phyloP scores from a whole-genome alignment of 495 filamentous ascomycete species.

The Aspergillus conjunctus region DNA sequence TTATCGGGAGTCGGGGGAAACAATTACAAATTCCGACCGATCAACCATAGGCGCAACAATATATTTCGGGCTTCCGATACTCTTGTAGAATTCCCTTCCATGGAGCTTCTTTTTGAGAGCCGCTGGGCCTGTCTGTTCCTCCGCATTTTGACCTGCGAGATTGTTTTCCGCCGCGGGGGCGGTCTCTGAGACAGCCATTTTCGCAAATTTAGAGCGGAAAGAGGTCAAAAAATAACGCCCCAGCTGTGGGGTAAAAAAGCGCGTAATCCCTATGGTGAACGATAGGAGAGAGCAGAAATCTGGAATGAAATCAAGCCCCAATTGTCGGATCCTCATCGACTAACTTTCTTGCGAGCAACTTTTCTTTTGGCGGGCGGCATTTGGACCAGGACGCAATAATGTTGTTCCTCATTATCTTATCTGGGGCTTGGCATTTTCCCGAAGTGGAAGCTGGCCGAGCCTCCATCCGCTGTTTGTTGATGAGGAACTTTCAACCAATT shows the following conservation, averaged over 20 bases:
- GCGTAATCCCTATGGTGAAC: slow-evolving; percentile 40
- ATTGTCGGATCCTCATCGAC: not conserved
- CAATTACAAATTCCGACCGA: slow-evolving; percentile 89
- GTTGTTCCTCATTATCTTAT: slow-evolving; percentile 36
- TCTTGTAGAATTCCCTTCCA: slow-evolving; percentile 89
- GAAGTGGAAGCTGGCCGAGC: not conserved
- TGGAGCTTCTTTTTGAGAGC: slow-evolving; percentile 59
- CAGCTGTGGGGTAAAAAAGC: slow-evolving; percentile 32
- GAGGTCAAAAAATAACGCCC: slow-evolving; percentile 27
- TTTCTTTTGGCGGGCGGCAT: slow-evolving; percentile 25
- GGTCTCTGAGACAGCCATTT: slow-evolving; percentile 35
- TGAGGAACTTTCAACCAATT: not conserved
- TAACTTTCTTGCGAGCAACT: slow-evolving; percentile 8
- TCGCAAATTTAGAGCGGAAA: slow-evolving; percentile 15
- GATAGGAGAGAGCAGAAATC: not conserved
- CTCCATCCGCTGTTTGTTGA: not conserved
- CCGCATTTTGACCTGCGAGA: slow-evolving; percentile 27
- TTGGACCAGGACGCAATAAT: slow-evolving; percentile 32
- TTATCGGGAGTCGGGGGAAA: not conserved
- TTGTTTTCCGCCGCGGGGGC: slow-evolving; percentile 21
- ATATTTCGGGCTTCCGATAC: slow-evolving; percentile 85
- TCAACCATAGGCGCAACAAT: slow-evolving; percentile 98
- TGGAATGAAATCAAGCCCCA: not conserved
- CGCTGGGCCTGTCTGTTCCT: slow-evolving; percentile 10
- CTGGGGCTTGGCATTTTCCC: slow-evolving; percentile 18